Base-by-base conservation (phyloP, 768 basidiomycete species). In the Hypsizygus marmoreus region DNA sequence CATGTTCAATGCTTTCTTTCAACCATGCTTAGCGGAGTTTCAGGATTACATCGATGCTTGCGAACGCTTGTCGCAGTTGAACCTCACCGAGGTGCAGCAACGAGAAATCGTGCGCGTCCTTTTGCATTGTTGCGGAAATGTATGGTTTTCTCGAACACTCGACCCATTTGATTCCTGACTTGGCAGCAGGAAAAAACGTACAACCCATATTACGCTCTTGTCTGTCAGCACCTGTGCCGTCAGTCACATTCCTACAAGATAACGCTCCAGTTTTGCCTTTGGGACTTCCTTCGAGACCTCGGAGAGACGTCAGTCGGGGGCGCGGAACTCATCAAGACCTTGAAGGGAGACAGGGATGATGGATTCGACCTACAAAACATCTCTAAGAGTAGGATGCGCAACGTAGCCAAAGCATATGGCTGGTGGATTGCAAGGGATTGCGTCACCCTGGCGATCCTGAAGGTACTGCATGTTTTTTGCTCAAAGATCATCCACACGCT, bases 41-140 rank as follows among this genome's bases (percentile, higher is more conserved):
- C 48, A 98, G 95, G 97, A 99, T 63, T 98, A 91, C 58, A 72
- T 92, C n/a, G 93, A 98, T 59, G 95, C 95, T 1, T 94, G 89
- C 59, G 91, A 95, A 47, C 77, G 93, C n/a, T 67, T 98, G 16
- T 78, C 82, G 14, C 88, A 91, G 50, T 73, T 97, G 28, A 86
- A 82, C 43, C 72, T 98, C 33, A 86, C 84, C 0, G 93, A 95
- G 56, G 73, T 90, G 2, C 97, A 97, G 61, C 94, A 94, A 64
- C 82, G 97, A 24, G 97, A 98, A 63, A 91, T 95, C 28, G 74
- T 97, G n/a, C 84, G 93, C 8, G 95, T 98, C 11, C 65, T 92
- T 6, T 69, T 99, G 43, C 95, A 95, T 61, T 97, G 97, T 61
- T 91, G 88, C 51, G 90, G 91, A 22, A 91, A 91, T 64, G 92